These are phyloP conservation scores for Scutellaria barbata DNA, from an alignment of 257 asterid species.

Conservation along the genomic window DNA sequence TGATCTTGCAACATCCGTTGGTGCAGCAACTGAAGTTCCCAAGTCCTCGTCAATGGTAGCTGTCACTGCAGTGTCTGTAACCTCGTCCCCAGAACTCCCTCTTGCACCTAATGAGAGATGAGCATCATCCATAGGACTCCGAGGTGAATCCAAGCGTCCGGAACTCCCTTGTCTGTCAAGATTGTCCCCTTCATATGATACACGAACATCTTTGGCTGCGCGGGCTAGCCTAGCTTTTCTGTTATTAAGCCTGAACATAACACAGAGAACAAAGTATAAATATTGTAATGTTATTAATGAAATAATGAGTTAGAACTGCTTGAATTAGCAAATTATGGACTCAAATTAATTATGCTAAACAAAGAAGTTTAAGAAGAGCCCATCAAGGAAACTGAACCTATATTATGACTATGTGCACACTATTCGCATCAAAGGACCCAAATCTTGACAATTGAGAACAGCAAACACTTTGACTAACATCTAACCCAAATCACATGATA, in stretches of 20 bases:
- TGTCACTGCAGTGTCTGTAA: constrained; percentile 41
- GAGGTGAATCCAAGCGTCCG: constrained; percentile 56
- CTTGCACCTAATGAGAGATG: constrained; percentile 46
- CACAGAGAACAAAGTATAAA: constrained; percentile 10
- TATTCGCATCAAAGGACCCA: neutral
- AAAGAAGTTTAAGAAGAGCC: neutral
- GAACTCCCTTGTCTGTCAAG: constrained; percentile 59
- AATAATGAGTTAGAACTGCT: neutral
- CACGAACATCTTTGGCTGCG: constrained; percentile 78
- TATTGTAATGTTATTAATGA: neutral
- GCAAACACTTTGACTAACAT: constrained; percentile 19
- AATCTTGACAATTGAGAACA: constrained; percentile 11
- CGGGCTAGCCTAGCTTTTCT: constrained; percentile 98
- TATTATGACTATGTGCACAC: neutral
- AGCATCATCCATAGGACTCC: constrained; percentile 56
- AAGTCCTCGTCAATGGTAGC: constrained; percentile 44
- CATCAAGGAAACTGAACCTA: neutral
- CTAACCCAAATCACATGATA: constrained; percentile 19
- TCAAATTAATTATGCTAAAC: neutral
- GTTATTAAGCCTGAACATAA: constrained; percentile 80
- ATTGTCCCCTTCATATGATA: constrained; percentile 61
- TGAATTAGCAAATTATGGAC: neutral
- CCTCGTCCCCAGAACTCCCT: constrained; percentile 49
- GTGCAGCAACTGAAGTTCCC: constrained; percentile 43
- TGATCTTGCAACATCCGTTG: constrained; percentile 36